Base-by-base conservation (phyloP, 768 basidiomycete genomes). In the Auricularia auricula-judae region DNA sequence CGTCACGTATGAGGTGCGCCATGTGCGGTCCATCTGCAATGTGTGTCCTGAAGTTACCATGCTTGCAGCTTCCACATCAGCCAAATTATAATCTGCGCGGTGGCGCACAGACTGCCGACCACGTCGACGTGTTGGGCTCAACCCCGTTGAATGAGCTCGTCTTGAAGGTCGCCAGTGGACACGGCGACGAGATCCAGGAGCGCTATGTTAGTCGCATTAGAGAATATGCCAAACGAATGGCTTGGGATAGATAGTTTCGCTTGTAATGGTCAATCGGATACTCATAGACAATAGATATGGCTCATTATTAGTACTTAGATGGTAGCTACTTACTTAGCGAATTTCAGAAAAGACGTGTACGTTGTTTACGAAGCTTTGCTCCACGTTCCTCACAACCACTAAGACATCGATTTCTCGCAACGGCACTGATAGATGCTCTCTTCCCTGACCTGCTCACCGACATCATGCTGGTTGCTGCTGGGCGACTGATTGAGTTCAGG, bases 21-120 rank as follows among this genome's bases (percentile, higher is more conserved):
- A 0, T 43, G 14, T 64, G 34, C 44, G 34, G 34, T 65, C n/a
- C 16, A 65, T 10, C 39, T 29, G 36, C 33, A 59, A 43, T 36
- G 47, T n/a, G 44, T 54, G 44, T 60, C 43, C 65, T 59, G 54
- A 29, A 29, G 21, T 29, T 18, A 14, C 29, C 36, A 34, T 3
- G 4, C 47, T 65, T 36, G 11, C 67, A 92, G 89, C 81, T 93
- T 64, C 86, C 87, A 60, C 95, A 98, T 76, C 81, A 80, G 11
- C 95, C 94, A 7, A 63, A 84, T 74, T 51, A 91, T 84, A 68
- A 96, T 84, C 62, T 76, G 2, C 84, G 96, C 35, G 96, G 97
- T 47, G 97, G 95, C 1, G 91, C 94, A 2, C 90, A 88, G 66
- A 96, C 95, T 1, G 86, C 89, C 59, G 92, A 96, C 72, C 93